These are phyloP conservation scores for Xylariaceae sp. DNA, from an alignment of 2,329 filamentous ascomycete genomes.

Conservation along the genomic window DNA sequence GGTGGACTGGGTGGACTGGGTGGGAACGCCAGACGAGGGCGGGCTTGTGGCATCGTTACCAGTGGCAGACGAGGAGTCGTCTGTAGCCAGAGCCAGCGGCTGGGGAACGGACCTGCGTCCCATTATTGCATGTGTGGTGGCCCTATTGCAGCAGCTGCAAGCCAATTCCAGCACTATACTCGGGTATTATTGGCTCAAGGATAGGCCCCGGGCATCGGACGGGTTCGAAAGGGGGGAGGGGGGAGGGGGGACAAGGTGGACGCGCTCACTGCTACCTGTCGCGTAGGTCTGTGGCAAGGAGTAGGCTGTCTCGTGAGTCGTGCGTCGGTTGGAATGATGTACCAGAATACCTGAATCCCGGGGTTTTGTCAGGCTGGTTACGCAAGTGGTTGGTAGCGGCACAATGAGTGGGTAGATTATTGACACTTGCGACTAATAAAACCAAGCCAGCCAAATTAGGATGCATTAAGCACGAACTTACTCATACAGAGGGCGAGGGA, in stretches of 20 bases:
- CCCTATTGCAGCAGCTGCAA: slow-evolving; percentile 13
- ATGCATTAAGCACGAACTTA: not conserved
- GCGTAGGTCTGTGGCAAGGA: slow-evolving; percentile 21
- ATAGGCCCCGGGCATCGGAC: slow-evolving; percentile 18
- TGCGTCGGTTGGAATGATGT: slow-evolving; percentile 34
- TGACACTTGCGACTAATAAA: slow-evolving; percentile 21
- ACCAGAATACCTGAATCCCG: slow-evolving; percentile 24
- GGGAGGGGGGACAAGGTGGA: not conserved
- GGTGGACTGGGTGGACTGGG: slow-evolving; percentile 14
- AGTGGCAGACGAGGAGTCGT: slow-evolving; percentile 31
- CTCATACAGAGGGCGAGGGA: not conserved
- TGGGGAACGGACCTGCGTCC: slow-evolving; percentile 55
- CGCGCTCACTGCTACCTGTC: slow-evolving; percentile 20
- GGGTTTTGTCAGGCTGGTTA: slow-evolving; percentile 25
- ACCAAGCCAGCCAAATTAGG: slow-evolving; percentile 6
- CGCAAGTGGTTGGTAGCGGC: slow-evolving; percentile 24
- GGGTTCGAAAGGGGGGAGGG: slow-evolving; percentile 5
- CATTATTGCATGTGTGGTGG: slow-evolving; percentile 37
- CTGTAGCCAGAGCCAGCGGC: slow-evolving; percentile 50
- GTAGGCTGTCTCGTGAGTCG: slow-evolving; percentile 19
- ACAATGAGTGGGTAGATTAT: slow-evolving; percentile 18
- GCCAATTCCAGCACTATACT: slow-evolving; percentile 18
- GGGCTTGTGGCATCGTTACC: slow-evolving; percentile 31
- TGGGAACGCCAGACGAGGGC: slow-evolving; percentile 25
- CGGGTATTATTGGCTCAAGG: slow-evolving; percentile 17